phyloP scores from a whole-genome alignment of 306 rosid species.

The Vigna unguiculata region DNA sequence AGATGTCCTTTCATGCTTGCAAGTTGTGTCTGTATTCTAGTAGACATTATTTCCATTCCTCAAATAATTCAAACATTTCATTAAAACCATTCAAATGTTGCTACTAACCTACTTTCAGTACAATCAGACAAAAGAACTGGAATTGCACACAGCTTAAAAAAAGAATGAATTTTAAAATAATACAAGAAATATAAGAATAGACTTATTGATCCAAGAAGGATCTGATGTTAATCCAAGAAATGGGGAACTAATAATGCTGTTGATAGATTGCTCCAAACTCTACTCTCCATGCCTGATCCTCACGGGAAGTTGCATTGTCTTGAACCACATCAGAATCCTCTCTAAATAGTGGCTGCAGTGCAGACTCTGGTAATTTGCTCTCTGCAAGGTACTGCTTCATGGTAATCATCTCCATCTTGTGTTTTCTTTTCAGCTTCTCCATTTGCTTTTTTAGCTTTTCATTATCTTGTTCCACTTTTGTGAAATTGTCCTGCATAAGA shows the following conservation, averaged over 20 bases:
- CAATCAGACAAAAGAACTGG: constrained; percentile 26
- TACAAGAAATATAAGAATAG: constrained; percentile 37
- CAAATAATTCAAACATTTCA: neutral
- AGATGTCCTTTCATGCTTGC: neutral
- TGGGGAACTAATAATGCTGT: constrained; percentile 66
- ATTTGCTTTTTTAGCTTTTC: constrained; percentile 82
- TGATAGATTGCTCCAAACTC: constrained; percentile 98
- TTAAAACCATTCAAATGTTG: constrained; percentile 9
- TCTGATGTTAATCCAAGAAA: constrained; percentile 32
- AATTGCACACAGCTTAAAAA: constrained; percentile 26
- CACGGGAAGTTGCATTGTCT: constrained; percentile 48
- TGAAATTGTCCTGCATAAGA: constrained; percentile 68
- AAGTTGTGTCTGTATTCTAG: neutral
- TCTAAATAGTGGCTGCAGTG: constrained; percentile 65
- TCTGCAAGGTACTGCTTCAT: constrained; percentile 93
- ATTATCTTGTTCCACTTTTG: constrained; percentile 68
- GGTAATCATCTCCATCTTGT: constrained; percentile 93
- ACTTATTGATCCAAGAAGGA: constrained; percentile 56
- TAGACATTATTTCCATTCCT: neutral
- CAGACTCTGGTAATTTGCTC: constrained; percentile 89
- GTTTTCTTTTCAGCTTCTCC: constrained; percentile 87
- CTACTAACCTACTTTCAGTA: neutral
- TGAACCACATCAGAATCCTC: constrained; percentile 65
- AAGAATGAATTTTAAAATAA: constrained; percentile 23
- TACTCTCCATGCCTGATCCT: constrained; percentile 92